phyloP scores from a whole-genome alignment of 345 rosid species.

The Eucalyptus regnans region DNA sequence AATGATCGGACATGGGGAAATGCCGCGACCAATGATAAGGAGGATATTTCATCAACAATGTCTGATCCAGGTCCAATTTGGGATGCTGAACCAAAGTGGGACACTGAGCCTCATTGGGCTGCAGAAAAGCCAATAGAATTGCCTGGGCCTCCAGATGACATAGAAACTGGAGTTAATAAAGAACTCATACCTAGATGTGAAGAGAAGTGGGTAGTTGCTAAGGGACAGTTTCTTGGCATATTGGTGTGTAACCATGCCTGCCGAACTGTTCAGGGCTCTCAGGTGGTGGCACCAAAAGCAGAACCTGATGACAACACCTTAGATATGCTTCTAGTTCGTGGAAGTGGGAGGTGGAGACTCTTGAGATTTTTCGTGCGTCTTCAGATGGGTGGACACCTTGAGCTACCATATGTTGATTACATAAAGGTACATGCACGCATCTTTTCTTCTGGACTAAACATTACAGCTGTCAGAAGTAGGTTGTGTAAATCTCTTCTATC shows the following conservation, averaged over 20 bases:
- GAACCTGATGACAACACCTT: constrained; percentile 78
- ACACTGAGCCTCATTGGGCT: constrained; percentile 70
- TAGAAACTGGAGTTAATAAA: constrained; percentile 46
- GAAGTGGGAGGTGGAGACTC: constrained; percentile 77
- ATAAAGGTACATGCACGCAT: constrained; percentile 47
- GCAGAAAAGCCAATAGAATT: constrained; percentile 76
- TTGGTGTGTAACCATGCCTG: constrained; percentile 96
- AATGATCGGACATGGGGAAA: constrained; percentile 86
- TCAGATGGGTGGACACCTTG: constrained; percentile 82
- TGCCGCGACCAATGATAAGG: constrained; percentile 66
- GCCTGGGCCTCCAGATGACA: constrained; percentile 72
- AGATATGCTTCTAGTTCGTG: constrained; percentile 91
- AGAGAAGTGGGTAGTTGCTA: constrained; percentile 60
- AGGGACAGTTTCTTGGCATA: constrained; percentile 89
- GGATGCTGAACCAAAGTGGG: constrained; percentile 99
- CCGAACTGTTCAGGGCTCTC: constrained; percentile 92
- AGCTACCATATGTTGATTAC: constrained; percentile 91
- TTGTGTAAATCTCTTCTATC: neutral
- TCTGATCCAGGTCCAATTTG: constrained; percentile 99
- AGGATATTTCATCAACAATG: constrained; percentile 89
- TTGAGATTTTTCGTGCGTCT: constrained; percentile 77
- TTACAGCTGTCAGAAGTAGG: neutral
- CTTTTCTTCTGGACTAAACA: neutral
- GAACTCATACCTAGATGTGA: constrained; percentile 49
- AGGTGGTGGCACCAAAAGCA: constrained; percentile 90